Base-by-base conservation (phyloP, 805 yeast genomes). In the Zygoascus ofunaensis region DNA sequence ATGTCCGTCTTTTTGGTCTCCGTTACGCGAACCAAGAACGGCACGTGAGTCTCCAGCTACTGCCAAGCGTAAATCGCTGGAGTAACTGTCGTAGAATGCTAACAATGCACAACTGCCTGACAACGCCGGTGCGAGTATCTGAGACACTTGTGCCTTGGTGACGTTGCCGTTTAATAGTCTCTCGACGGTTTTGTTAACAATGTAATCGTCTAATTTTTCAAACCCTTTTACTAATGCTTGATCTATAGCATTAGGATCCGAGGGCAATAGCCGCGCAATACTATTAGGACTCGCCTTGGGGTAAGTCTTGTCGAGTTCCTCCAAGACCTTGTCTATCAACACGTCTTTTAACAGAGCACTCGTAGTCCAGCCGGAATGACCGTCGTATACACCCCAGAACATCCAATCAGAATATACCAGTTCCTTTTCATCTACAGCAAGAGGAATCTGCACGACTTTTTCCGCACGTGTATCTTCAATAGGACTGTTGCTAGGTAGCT, bases 1-100 rank as follows among this genome's bases (percentile, higher is more conserved):
- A 41, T 72, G 70, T 47, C 83, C 85, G 17, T 68, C 62, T 33
- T 70, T 77, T 46, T 75, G 71, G 18, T 26, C 21, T n/a, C 15
- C 23, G 19, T 51, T 52, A 19, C 56, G 51, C 43, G 79, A 69
- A 5, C 96, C 95, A 34, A 90, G 68, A 18, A 92, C 74, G 0
- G 96, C 97, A 49, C 98, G 72, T 0, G 97, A 89, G 60, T 92
- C 98, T 41, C 98, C 98, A 0, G 97, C 79, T 4, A 90, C 94
- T 0, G 98, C 97, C 30, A 92, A 94, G 52, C 86, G 80, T 54
- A 92, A 71, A 24, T 73, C 64, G 44, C 77, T 73, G 20, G 86
- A 69, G 42, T 74, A 73, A 0, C 95, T 77, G 63, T 92, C 96
- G 64, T 82, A 92, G 55, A 86, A 80, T 2, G 95, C 78, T 47